Base-by-base conservation (phyloP, 2,329 filamentous ascomycete genomes). In the Talaromyces sp. region DNA sequence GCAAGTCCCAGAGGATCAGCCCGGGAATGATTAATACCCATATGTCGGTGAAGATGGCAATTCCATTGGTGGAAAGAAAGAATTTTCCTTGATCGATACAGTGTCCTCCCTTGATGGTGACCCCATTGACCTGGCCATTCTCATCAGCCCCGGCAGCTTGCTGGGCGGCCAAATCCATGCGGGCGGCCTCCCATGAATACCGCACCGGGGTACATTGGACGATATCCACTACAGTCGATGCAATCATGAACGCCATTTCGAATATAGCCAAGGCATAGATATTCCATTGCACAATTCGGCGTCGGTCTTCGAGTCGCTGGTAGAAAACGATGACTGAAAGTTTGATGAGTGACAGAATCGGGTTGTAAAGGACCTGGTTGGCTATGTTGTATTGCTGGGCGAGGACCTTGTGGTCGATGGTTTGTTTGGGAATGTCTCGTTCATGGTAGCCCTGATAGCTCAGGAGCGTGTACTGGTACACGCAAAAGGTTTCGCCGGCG, bases 11-110 rank as follows among this genome's bases (percentile, higher is more conserved):
- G 32, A 68, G 71, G 25, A 74, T 73, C 22, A 71, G 65, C n/a
- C 68, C 67, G 1, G 72, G 72, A 8, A 75, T 70, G 0, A 67
- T 63, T 2, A 75, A 56, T 1, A 74, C 68, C 39, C 73, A 59
- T 1, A 71, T 15, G 30, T 74, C 72, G 2, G 72, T 73, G 57
- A 73, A 66, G n/a, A 74, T 65, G 36, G 71, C 68, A 0, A 70
- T 53, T 4, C 66, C 68, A 1, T 68, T 70, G 0, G 66, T 70
- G 2, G 66, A 65, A 1, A 73, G 66, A 52, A 67, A 72, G 56
- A 74, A 72, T 1, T 58, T 65, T 15, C 64, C 66, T 39, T 69
- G 67, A n/a, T 71, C 58, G 42, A 73, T 67, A 51, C 71, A 74
- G n/a, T 61, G 67, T 0, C 69, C 68, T 13, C 62, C 63, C 17